These are phyloP conservation scores for Coccomyxa sp. DNA, from an alignment of 139 green algal species.

Conservation along the genomic window DNA sequence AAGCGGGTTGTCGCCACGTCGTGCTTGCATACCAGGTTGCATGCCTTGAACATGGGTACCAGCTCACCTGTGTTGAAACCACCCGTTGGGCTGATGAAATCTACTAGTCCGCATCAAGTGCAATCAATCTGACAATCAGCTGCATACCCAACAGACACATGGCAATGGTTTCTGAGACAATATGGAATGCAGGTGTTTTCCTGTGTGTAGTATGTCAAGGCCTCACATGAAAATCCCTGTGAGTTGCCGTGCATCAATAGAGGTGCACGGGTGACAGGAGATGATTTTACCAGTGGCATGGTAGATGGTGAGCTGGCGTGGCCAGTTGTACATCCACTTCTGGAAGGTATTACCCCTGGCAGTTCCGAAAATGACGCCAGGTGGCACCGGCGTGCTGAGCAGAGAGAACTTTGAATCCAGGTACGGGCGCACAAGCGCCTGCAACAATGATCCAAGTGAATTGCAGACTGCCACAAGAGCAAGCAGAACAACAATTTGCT, in stretches of 20 bases:
- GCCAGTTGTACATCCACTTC: slow-evolving; percentile 75
- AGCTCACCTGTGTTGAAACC: slow-evolving; percentile 16
- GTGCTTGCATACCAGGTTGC: slow-evolving; percentile 48
- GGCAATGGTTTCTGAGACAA: no score
- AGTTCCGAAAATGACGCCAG: slow-evolving; percentile 15
- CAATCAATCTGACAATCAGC: no score
- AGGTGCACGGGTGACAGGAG: no score
- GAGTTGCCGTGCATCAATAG: no score
- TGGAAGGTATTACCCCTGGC: slow-evolving; percentile 43
- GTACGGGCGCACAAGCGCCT: slow-evolving; percentile 44
- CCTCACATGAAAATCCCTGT: no score
- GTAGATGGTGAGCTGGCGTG: slow-evolving; percentile 50
- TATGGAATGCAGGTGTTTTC: no score
- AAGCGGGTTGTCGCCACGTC: slow-evolving; percentile 80
- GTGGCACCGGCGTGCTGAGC: background rate
- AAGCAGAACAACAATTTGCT: no score
- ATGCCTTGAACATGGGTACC: slow-evolving; percentile 51
- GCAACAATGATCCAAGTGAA: background rate
- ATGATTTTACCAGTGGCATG: background rate
- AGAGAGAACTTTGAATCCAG: slow-evolving; percentile 42
- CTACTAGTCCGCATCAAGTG: no score
- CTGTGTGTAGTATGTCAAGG: no score
- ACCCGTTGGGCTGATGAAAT: no score
- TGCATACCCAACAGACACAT: no score
- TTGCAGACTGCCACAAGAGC: no score